Percentiles rank a stretch among this genome's conserved stretches.
phyloP scores from a whole-genome alignment of 1,139 yeast genomes.

The Pichia cactophila region DNA sequence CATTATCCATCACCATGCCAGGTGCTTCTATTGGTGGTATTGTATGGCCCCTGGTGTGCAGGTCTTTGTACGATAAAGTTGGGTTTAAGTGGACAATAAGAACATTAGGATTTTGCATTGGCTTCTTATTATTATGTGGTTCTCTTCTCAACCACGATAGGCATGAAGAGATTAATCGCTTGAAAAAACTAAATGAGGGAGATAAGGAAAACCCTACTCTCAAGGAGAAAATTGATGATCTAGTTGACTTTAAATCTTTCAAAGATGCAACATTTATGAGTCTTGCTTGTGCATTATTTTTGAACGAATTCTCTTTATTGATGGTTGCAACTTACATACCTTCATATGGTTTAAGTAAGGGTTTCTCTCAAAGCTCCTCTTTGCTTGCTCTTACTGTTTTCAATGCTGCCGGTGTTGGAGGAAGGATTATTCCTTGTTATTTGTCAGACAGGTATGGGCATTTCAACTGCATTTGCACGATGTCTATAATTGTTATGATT shows the following conservation, averaged over 20 bases:
- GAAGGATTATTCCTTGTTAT: constrained; percentile 49
- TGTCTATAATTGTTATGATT: constrained; percentile 35
- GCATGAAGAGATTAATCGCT: constrained; percentile 9
- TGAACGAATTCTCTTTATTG: constrained; percentile 46
- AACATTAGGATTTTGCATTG: constrained; percentile 43
- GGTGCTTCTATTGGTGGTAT: constrained; percentile 60
- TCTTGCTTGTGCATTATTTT: constrained; percentile 22
- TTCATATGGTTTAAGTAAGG: constrained; percentile 47
- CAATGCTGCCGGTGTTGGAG: constrained; percentile 54
- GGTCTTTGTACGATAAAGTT: constrained; percentile 42
- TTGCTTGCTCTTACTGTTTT: constrained; percentile 46
- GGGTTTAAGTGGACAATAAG: constrained; percentile 62
- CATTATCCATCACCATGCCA: constrained; percentile 58
- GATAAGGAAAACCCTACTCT: constrained; percentile 6
- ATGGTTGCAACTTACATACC: constrained; percentile 47
- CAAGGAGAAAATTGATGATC: constrained; percentile 15
- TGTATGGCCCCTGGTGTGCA: constrained; percentile 51
- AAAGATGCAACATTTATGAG: constrained; percentile 22
- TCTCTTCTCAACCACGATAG: constrained; percentile 44
- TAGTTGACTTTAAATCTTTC: constrained; percentile 22
- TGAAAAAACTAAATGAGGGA: constrained; percentile 5
- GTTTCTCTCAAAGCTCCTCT: constrained; percentile 44
- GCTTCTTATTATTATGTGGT: constrained; percentile 35
- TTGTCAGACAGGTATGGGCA: constrained; percentile 51
- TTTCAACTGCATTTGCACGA: constrained; percentile 44